Evolutionary conservation across 306 rosid genomes (phyloP), one percentile per base, ranked within the genome.

Genomic region (Coriaria nepalensis): DNA sequence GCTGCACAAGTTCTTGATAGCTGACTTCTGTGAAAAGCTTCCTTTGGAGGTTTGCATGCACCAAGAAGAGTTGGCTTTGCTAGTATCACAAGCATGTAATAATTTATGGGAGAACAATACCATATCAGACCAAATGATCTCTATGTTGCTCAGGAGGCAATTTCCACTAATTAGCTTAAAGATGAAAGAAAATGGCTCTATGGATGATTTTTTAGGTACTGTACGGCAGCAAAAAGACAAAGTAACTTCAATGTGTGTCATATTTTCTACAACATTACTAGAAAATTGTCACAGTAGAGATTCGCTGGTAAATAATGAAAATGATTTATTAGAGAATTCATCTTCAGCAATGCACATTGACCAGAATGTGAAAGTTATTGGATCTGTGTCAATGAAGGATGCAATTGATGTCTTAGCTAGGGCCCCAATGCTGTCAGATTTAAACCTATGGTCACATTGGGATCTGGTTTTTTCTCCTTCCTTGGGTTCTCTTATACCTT

Each of bases 381-480:
- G 54, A 65, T 56, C 70, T 57, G 63, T 74, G 51, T 53, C 81
- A 45, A 42, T 72, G 36, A 78, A 61, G 73, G 79, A 77, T 47
- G 95, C 95, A 49, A 57, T 83, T 52, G 73, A 70, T 57, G 70
- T 74, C 52, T 67, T 88, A 47, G 80, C 68, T 7, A 76, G 68
- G 74, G 82, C 84, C 6, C 97, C 97, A 0, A 75, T 84, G 90
- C 55, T 88, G 82, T 71, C 77, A 13, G 93, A 84, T 68, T 65
- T 88, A 66, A 77, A 75, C 77, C 61, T 66, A 60, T 88, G 97
- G 97, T 77, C 95, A 46, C 97, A 84, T 68, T 88, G 97, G 97
- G 95, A 84, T 70, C 42, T 70, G 32, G 45, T 53, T 55, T 88
- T 84, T 73, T 83, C 95, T 35, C 97, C 95, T 39, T 65, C 74